Evolutionary conservation across 371 early-diverging fungal genomes (phyloP).

Genomic region (Saksenaea vasiformis): DNA sequence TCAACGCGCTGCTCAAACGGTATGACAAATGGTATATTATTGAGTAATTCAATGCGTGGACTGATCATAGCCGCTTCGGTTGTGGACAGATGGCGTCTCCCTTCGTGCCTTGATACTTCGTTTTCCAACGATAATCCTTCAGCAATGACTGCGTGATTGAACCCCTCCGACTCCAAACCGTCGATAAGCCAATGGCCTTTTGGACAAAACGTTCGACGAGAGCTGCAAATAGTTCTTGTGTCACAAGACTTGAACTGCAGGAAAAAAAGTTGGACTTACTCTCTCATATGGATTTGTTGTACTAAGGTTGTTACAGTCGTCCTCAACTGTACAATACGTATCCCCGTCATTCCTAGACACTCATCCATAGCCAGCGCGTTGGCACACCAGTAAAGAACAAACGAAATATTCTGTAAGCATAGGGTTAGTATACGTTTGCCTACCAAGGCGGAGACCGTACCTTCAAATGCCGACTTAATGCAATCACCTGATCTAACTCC

Average conservation of each 20-base stretch:
- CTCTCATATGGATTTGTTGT: constrained; percentile 80
- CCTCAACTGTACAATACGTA: constrained; percentile 57
- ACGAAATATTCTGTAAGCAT: constrained; percentile 62
- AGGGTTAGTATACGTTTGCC: constrained; percentile 10
- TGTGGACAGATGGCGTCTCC: constrained; percentile 33
- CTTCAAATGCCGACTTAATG: constrained; percentile 58
- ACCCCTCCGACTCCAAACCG: constrained; percentile 66
- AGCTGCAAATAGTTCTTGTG: constrained; percentile 30
- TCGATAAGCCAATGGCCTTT: constrained; percentile 76
- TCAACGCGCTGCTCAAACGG: constrained; percentile 87
- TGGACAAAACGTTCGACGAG: constrained; percentile 70
- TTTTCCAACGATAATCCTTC: constrained; percentile 56
- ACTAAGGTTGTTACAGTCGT: constrained; percentile 67
- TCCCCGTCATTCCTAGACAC: constrained; percentile 47
- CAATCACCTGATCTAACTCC: constrained; percentile 48
- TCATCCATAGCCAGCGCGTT: constrained; percentile 40
- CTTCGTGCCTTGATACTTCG: constrained; percentile 14
- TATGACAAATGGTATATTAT: constrained; percentile 87
- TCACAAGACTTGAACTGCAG: neutral
- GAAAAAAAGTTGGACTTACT: constrained; percentile 49
- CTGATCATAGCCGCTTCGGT: constrained; percentile 50
- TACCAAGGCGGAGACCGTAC: constrained; percentile 30
- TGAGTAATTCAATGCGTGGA: constrained; percentile 74
- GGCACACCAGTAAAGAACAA: constrained; percentile 70
- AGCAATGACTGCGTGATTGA: constrained; percentile 59